Conservation (phyloP, 1,139 yeast species). For the Diutina sp. region DNA sequence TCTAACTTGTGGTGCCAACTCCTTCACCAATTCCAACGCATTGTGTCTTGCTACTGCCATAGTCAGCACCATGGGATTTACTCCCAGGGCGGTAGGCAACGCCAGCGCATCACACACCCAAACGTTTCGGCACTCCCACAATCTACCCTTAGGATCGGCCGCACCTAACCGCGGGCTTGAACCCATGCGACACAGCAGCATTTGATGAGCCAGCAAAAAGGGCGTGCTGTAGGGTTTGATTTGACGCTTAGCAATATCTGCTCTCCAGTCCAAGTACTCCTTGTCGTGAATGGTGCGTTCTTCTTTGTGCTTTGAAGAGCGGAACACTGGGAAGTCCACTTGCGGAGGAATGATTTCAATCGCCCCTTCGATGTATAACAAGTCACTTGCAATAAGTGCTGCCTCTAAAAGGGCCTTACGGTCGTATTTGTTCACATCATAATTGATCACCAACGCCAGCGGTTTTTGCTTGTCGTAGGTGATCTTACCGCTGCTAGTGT, state of each 20-base stretch:
- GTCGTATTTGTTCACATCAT: conserved; percentile 30
- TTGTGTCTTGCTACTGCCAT: conserved; percentile 1
- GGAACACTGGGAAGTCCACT: conserved; percentile 26
- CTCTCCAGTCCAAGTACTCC: conserved; percentile 36
- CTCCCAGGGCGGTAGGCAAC: conserved; percentile 1
- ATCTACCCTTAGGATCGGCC: not conserved
- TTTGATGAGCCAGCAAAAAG: not conserved
- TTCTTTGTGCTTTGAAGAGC: conserved; percentile 23
- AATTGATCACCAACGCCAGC: conserved; percentile 24
- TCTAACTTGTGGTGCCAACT: not conserved
- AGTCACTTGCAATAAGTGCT: conserved; percentile 28
- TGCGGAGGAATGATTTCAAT: conserved; percentile 29
- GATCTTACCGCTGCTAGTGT: conserved; percentile 31
- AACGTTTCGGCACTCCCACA: not conserved
- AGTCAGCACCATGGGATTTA: not conserved
- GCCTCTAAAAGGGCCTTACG: conserved; percentile 28
- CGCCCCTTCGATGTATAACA: conserved; percentile 41
- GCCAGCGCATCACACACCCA: conserved; percentile 2
- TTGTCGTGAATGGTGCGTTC: conserved; percentile 28
- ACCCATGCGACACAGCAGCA: conserved; percentile 1
- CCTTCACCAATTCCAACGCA: not conserved
- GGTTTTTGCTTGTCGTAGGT: conserved; percentile 23
- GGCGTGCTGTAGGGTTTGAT: conserved; percentile 11
- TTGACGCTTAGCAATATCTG: conserved; percentile 13
- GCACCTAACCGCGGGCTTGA: not conserved